Conservation (phyloP, 2,329 filamentous ascomycete genomes). For the Hypocrella siamensis region DNA sequence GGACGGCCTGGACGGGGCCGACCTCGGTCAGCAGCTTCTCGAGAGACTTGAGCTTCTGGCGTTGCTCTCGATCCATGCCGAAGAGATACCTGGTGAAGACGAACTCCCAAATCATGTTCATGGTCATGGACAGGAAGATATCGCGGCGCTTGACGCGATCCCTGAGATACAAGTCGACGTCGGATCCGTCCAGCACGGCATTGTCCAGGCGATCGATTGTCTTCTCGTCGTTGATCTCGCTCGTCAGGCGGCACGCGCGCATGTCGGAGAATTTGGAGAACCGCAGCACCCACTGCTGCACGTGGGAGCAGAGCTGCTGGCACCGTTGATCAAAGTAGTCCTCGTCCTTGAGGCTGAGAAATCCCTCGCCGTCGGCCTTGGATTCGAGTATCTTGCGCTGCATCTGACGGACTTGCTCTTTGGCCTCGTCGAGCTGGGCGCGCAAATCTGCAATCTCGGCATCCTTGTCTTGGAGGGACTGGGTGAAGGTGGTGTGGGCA, state of each 20-base stretch:
- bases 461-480: constrained; percentile 65
- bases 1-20: constrained; percentile 75
- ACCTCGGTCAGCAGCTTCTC: constrained; percentile 86
- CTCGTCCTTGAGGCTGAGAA: constrained; percentile 70
- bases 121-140: constrained; percentile 96
- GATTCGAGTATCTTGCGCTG: constrained; percentile 38
- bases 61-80: constrained; percentile 94
- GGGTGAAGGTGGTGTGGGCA: constrained; percentile 45
- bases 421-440: constrained; percentile 60
- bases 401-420: constrained; percentile 39
- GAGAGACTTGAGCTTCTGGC: constrained; percentile 90
- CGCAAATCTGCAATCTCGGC: constrained; percentile 66
- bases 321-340: constrained; percentile 93
- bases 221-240: constrained; percentile 80
- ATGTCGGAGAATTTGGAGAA: constrained; percentile 98
- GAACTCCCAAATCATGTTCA: constrained; percentile 99
- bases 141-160: constrained; percentile 82
- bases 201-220: constrained; percentile 91
- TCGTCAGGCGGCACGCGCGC: constrained; percentile 68
- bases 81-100: constrained; percentile 97
- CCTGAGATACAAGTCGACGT: constrained; percentile 74
- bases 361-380: constrained; percentile 49
- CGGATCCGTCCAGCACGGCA: constrained; percentile 80
- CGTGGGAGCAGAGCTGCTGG: constrained; percentile 86
- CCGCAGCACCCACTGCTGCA: constrained; percentile 93